Evolutionary conservation across 2,329 filamentous ascomycete genomes (phyloP).

Genomic region (Beauveria sp.): DNA sequence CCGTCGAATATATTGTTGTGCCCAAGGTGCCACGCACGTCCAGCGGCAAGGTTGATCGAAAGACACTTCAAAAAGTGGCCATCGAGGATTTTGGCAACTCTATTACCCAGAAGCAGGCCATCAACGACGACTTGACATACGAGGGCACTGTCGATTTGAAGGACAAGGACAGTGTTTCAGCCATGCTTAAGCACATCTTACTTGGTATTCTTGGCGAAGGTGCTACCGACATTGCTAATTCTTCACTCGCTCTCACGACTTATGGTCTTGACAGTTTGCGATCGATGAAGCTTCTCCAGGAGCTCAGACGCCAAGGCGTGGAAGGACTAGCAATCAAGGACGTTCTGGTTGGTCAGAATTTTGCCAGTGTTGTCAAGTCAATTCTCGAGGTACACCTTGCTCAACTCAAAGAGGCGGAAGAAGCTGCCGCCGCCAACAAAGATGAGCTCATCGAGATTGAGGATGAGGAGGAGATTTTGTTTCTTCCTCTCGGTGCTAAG

Average conservation of each 20-base stretch:
- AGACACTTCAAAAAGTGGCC: conserved; percentile 2
- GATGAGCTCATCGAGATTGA: conserved; percentile 9
- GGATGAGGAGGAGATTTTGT: conserved; percentile 10
- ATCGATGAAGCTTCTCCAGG: conserved; percentile 9
- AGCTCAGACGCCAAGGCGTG: conserved; percentile 4
- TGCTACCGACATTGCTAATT: not conserved
- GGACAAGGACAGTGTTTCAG: not conserved
- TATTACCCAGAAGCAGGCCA: conserved; percentile 8
- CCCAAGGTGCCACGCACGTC: conserved; percentile 7
- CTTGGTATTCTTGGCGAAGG: conserved; percentile 2
- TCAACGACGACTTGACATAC: not conserved
- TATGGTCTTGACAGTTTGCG: conserved; percentile 9
- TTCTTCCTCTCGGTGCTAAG: conserved; percentile 7
- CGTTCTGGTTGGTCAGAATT: conserved; percentile 5
- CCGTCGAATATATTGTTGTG: conserved; percentile 7
- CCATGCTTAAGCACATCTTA: conserved; percentile 5
- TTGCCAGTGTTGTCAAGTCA: conserved; percentile 1
- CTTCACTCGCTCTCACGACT: not conserved
- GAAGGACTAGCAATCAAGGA: conserved; percentile 9
- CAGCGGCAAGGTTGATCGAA: conserved; percentile 11
- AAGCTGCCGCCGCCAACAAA: not conserved
- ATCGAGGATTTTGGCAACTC: conserved; percentile 7
- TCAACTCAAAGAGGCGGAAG: conserved; percentile 3
- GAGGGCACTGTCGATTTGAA: not conserved
- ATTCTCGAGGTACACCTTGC: not conserved